A percentile compares a stretch with the other conserved stretches of the same genome.
phyloP scores from a whole-genome alignment of 208 protist genomes.

The Acanthamoeba sp. region DNA sequence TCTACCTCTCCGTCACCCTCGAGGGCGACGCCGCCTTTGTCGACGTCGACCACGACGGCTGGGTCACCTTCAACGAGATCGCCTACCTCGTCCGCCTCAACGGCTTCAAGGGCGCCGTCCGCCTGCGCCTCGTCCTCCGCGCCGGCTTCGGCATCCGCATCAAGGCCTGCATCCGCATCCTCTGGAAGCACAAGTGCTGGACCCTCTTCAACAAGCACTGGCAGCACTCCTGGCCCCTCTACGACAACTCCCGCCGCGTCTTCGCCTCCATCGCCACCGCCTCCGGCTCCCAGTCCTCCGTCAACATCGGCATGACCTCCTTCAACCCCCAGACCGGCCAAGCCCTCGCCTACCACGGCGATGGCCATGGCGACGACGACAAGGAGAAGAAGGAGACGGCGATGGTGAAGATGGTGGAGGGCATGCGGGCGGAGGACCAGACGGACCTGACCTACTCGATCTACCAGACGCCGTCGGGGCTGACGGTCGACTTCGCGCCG shows the following conservation, averaged over 20 bases:
- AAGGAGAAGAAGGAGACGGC: not conserved
- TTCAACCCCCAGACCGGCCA: conserved; percentile 20
- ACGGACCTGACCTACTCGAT: not conserved
- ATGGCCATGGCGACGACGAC: not conserved
- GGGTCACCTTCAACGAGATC: conserved; percentile 72
- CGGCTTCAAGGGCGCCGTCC: not conserved
- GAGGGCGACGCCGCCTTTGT: conserved; percentile 15
- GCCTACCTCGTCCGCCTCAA: conserved; percentile 44
- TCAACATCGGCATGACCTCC: not conserved
- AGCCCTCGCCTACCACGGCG: not conserved
- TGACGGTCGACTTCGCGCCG: conserved; percentile 58
- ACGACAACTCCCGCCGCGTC: not conserved
- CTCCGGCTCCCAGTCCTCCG: not conserved
- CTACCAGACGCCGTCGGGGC: not conserved
- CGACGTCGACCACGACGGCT: conserved; percentile 41
- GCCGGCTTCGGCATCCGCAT: conserved; percentile 35
- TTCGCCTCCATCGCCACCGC: not conserved
- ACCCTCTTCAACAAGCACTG: conserved; percentile 6
- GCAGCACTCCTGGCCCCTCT: not conserved
- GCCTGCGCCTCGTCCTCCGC: not conserved
- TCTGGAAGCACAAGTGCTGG: conserved; percentile 1
- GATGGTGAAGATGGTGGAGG: not conserved
- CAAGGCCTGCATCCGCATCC: conserved; percentile 41
- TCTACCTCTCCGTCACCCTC: conserved; percentile 34
- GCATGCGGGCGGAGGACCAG: not conserved